Percentiles rank a stretch among this genome's conserved stretches.
Evolutionary conservation across 306 rosid genomes (phyloP).

Genomic region (Heteromeles arbutifolia): DNA sequence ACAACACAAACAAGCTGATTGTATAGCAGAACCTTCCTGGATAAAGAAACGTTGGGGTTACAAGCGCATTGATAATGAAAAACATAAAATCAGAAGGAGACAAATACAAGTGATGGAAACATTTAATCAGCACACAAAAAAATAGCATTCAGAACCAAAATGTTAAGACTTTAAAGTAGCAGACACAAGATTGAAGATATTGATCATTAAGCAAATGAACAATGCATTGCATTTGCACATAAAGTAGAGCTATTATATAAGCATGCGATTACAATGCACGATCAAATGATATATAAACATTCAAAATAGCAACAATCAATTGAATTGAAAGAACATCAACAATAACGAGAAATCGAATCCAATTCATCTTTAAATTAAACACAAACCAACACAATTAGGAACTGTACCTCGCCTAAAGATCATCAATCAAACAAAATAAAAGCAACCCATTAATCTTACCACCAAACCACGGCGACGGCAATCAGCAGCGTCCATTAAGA

Average conservation of each 20-base stretch:
- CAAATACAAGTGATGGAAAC: background rate
- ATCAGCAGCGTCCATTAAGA: constrained; percentile 43
- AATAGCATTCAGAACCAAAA: too few relatives aligned
- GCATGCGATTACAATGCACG: background rate
- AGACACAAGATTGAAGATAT: too few relatives aligned
- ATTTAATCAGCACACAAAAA: background rate
- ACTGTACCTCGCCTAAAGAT: background rate
- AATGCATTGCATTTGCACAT: too few relatives aligned
- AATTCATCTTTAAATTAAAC: background rate
- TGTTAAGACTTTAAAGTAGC: too few relatives aligned
- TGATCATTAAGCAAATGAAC: background rate
- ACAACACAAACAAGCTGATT: constrained; percentile 2
- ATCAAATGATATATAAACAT: background rate
- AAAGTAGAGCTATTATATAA: too few relatives aligned
- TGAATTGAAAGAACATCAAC: background rate
- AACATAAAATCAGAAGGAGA: background rate
- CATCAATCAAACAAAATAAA: background rate
- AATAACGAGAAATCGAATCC: background rate
- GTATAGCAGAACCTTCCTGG: background rate
- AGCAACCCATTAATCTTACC: too few relatives aligned
- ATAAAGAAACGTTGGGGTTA: background rate
- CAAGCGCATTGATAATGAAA: background rate
- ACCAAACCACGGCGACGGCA: too few relatives aligned
- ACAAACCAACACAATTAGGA: background rate
- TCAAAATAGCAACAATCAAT: background rate